Conservation (phyloP, 768 basidiomycete genomes). For the Leccinum variicolor region DNA sequence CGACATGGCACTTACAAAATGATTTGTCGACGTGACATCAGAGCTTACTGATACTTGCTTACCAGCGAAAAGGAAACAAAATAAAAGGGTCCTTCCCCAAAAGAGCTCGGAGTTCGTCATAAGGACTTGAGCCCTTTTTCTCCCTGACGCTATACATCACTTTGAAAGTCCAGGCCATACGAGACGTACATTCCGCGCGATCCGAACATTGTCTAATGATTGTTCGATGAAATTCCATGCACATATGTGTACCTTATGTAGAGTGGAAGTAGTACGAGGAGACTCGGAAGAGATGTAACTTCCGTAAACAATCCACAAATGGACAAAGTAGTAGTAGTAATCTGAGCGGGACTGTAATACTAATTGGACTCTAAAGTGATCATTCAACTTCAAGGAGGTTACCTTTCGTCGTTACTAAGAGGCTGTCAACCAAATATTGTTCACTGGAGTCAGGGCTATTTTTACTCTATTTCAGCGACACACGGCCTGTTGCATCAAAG, state of each 20-base stretch:
- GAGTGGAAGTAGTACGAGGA: not conserved
- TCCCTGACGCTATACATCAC: not conserved
- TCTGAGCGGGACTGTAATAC: too few species aligned
- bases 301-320: not conserved
- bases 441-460: too few species aligned
- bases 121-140: not conserved
- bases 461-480: not conserved
- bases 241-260: not conserved
- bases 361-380: not conserved
- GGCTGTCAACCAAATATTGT: too few species aligned
- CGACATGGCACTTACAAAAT: not conserved
- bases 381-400: not conserved
- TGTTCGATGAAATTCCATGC: not conserved
- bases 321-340: too few species aligned
- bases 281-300: not conserved
- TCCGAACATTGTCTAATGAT: not conserved
- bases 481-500: not conserved
- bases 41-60: not conserved
- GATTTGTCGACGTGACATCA: not conserved
- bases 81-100: not conserved
- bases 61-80: not conserved
- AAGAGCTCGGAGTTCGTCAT: too few species aligned
- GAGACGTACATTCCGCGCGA: not conserved
- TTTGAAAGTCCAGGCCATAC: not conserved
- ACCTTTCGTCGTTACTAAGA: too few species aligned